Evolutionary conservation across 108 stramenopile genomes (phyloP).

Genomic region (Nitzschia palea): DNA sequence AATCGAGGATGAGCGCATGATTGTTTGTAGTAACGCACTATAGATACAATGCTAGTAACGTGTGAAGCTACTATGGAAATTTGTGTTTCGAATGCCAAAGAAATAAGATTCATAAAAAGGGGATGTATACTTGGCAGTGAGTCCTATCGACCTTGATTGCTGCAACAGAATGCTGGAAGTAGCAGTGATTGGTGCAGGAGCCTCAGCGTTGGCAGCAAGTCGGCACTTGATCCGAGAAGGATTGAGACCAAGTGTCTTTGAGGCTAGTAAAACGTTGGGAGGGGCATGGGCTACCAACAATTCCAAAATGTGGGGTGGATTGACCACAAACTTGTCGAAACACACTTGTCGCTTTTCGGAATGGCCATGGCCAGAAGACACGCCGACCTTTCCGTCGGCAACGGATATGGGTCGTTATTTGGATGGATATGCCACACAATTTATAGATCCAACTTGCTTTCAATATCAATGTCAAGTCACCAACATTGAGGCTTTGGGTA

Average conservation of each 20-base stretch:
- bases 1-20: too few species aligned
- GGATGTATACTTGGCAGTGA: too few species aligned
- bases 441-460: conserved; percentile 37
- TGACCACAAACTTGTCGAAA: conserved; percentile 69
- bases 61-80: too few species aligned
- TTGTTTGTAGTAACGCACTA: too few species aligned
- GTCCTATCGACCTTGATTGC: too few species aligned
- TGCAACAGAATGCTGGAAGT: conserved; percentile 50
- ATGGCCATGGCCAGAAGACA: conserved; percentile 59
- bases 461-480: conserved; percentile 50
- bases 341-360: conserved; percentile 70
- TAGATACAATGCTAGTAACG: too few species aligned
- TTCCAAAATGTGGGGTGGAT: conserved; percentile 60
- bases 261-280: conserved; percentile 46
- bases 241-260: conserved; percentile 45
- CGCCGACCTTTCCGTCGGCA: conserved; percentile 57
- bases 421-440: conserved; percentile 47
- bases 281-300: conserved; percentile 46
- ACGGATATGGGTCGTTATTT: conserved; percentile 62
- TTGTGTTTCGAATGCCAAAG: too few species aligned
- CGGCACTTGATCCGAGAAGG: conserved; percentile 60
- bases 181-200: conserved; percentile 77
- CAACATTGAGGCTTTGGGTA: conserved; percentile 31
- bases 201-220: conserved; percentile 63
- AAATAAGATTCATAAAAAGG: too few species aligned